Conservation (phyloP, 1,284 basidiomycete species). For the Porodaedalea pini region DNA sequence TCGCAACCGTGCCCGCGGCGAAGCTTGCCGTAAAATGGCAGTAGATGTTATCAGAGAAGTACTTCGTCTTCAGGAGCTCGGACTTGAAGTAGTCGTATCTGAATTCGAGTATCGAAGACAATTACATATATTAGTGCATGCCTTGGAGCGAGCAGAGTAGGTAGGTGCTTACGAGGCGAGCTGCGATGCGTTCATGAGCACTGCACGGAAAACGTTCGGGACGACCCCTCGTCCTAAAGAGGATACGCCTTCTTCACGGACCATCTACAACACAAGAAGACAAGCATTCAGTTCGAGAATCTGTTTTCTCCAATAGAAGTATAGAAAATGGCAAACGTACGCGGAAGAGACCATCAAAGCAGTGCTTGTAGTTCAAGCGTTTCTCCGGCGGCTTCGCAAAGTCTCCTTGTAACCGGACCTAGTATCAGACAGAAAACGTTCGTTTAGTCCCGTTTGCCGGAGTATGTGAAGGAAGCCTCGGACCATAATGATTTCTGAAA, state of each 20-base stretch:
- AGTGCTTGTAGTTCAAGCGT: conserved; percentile 83
- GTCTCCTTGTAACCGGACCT: conserved; percentile 79
- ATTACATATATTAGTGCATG: not conserved
- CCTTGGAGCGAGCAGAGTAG: not conserved
- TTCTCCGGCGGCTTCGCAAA: conserved; percentile 82
- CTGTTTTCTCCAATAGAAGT: conserved; percentile 3
- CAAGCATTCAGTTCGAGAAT: conserved; percentile 8
- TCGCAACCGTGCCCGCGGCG: conserved; percentile 86
- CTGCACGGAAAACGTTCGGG: conserved; percentile 81
- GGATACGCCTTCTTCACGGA: conserved; percentile 74
- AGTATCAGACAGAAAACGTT: not conserved
- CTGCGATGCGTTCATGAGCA: conserved; percentile 91
- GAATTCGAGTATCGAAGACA: not conserved
- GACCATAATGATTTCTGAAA: conserved; percentile 77
- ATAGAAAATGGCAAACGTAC: conserved; percentile 40
- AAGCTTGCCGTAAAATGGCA: conserved; percentile 85
- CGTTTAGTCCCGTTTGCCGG: not conserved
- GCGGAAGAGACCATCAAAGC: conserved; percentile 78
- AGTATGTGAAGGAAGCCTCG: conserved; percentile 8
- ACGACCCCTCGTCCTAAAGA: conserved; percentile 77
- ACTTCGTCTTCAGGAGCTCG: conserved; percentile 62
- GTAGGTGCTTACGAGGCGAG: conserved; percentile 67
- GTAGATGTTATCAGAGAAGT: conserved; percentile 77
- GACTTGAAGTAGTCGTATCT: conserved; percentile 91
- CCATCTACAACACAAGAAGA: conserved; percentile 52